Percentiles rank a stretch among this genome's conserved stretches.
Evolutionary conservation across 164 flowering plant genomes (phyloP).

Genomic region (Aristolochia contorta): DNA sequence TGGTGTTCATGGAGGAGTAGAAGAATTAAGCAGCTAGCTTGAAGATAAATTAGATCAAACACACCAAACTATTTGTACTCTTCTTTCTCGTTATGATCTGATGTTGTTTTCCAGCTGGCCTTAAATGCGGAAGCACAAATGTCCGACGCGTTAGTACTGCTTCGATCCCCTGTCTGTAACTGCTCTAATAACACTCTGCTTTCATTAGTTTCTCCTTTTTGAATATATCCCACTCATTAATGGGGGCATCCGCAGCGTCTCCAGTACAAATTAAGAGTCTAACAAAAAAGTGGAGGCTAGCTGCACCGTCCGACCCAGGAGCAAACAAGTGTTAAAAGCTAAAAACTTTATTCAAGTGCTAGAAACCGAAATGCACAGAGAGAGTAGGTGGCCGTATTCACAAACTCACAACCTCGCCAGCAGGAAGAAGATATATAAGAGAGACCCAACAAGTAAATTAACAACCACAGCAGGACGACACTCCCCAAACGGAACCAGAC

Average conservation of each 20-base stretch:
- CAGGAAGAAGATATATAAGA: too few species aligned
- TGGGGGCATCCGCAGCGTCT: not conserved
- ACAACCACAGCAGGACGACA: too few species aligned
- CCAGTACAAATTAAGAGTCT: too few species aligned
- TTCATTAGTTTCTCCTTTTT: conserved; percentile 10
- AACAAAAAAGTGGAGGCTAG: not conserved
- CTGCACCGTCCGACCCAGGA: too few species aligned
- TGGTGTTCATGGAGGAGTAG: conserved; percentile 18
- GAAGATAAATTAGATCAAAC: too few species aligned
- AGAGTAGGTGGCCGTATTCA: too few species aligned
- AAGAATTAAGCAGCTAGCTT: not conserved
- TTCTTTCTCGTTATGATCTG: not conserved
- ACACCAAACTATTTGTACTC: not conserved
- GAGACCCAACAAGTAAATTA: too few species aligned
- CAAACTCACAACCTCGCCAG: too few species aligned
- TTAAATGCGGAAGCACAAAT: conserved; percentile 16
- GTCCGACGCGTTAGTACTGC: conserved; percentile 11
- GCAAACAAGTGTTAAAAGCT: too few species aligned
- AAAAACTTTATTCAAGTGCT: too few species aligned
- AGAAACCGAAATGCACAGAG: too few species aligned
- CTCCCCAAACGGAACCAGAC: too few species aligned
- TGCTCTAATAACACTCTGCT: conserved; percentile 2
- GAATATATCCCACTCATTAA: conserved; percentile 14
- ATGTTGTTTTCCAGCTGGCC: not conserved
- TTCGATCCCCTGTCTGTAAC: conserved; percentile 4